Conservation (phyloP, 1,139 yeast genomes). For the Scheffersomyces illinoinensis region DNA sequence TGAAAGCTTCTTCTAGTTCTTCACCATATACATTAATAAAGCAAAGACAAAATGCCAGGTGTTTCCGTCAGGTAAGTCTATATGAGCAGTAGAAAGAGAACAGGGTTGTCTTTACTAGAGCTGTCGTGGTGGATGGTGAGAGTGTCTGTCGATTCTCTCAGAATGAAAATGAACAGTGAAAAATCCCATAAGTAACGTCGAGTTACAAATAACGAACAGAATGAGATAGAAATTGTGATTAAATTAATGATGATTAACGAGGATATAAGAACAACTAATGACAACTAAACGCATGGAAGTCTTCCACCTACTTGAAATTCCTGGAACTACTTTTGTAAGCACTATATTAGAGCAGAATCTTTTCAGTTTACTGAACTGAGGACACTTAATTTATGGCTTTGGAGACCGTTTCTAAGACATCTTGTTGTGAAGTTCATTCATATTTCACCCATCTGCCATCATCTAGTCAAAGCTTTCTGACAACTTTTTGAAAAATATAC, state of each 20-base stretch:
- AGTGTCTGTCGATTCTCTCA: conserved; percentile 1
- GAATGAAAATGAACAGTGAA: not conserved
- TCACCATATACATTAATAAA: conserved; percentile 18
- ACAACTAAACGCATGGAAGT: not conserved
- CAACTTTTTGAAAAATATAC: conserved; percentile 17
- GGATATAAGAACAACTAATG: not conserved
- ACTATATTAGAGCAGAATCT: not conserved
- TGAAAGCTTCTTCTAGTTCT: conserved; percentile 6
- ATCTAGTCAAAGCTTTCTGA: not conserved
- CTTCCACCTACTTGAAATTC: not conserved
- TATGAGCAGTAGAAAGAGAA: conserved; percentile 5
- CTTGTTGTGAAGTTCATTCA: not conserved
- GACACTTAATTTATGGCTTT: not conserved
- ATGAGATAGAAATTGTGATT: not conserved
- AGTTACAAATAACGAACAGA: not conserved
- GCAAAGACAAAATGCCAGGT: conserved; percentile 81
- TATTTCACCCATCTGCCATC: not conserved
- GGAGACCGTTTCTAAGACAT: not conserved
- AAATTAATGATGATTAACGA: not conserved
- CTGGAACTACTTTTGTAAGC: not conserved
- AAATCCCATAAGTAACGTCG: not conserved
- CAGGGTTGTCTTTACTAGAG: conserved; percentile 1
- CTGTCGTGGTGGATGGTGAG: conserved; percentile 37
- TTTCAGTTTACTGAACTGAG: not conserved
- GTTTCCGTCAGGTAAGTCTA: conserved; percentile 92